Base-by-base conservation (phyloP, 2,329 filamentous ascomycete species). In the Fusarium pininemorale region DNA sequence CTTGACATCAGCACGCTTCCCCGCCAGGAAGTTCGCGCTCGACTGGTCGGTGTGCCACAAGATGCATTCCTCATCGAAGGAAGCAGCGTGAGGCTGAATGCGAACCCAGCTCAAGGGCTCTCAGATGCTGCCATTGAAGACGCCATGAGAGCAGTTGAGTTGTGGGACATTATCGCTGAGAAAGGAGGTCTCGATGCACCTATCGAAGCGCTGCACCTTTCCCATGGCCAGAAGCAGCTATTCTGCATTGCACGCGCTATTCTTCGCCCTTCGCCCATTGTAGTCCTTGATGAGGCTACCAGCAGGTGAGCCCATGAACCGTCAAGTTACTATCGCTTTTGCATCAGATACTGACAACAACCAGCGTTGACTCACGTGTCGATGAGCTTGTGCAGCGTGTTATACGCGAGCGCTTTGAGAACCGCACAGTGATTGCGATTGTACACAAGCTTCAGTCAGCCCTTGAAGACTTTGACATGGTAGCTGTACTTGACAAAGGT, bases 41-140 rank as follows among this genome's bases (percentile, higher is more conserved):
- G 75, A 3, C 79, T 89, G 15, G 82, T 84, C 30, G 82, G 81
- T 7, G 78, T 88, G 7, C 84, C 88, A 0, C 88, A 90, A 79
- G 87, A 90, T 56, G 81, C 86, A 1, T 85, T 87, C 73, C 80
- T 87, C 32, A 81, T 89, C 7, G 82, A 83, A 10, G 86, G 84
- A 26, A 61, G 65, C 6, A 78, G 68, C 11, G 80, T 90, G 5
- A 83, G 86, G 6, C 73, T 81, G 20, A 90, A 89, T 30, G 78
- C 86, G 3, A 87, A 89, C 68, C 86, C 87, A 1, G 71, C 76
- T 22, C 73, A 74, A 12, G 74, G 70, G 8, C 78, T 80, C 41
- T 76, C 81, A 1, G 84, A 88, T 48, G 80, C 82, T 15, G 79
- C 80, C 1, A 83, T 89, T 64, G 80, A 83, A 41, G 71, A 80